A percentile compares a stretch with the other conserved stretches of the same genome.
Conservation (phyloP, 1,284 basidiomycete genomes). For the Ganoderma lucidum region DNA sequence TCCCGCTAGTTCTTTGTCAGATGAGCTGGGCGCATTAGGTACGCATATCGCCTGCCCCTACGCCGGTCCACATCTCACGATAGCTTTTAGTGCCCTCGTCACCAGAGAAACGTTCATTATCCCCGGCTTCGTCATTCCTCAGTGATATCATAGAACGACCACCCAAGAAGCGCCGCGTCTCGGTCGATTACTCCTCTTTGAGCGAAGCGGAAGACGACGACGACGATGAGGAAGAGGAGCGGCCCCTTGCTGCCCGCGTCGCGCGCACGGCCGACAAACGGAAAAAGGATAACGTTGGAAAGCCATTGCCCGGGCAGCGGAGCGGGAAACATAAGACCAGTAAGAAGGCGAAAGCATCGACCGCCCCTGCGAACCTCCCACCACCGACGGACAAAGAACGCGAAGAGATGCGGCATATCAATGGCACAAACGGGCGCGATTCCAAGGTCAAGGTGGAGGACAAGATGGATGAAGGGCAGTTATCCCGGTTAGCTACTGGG, state of each 20-base stretch:
- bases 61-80: slow-evolving; percentile 16
- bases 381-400: slow-evolving; percentile 50
- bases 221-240: slow-evolving; percentile 61
- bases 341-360: slow-evolving; percentile 67
- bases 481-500: slow-evolving; percentile 79
- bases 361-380: slow-evolving; percentile 49
- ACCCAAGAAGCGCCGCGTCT: slow-evolving; percentile 44
- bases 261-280: slow-evolving; percentile 28
- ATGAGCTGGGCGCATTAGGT: slow-evolving; percentile 44
- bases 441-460: slow-evolving; percentile 77
- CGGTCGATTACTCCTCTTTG: slow-evolving; percentile 39
- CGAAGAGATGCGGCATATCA: slow-evolving; percentile 52
- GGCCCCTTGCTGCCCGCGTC: slow-evolving; percentile 66
- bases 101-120: slow-evolving; percentile 50
- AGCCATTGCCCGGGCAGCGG: slow-evolving; percentile 43
- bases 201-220: slow-evolving; percentile 48
- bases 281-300: slow-evolving; percentile 29
- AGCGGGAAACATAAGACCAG: slow-evolving; percentile 64
- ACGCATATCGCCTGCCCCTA: slow-evolving; percentile 27
- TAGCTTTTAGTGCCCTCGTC: slow-evolving; percentile 40
- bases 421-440: slow-evolving; percentile 57
- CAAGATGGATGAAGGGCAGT: slow-evolving; percentile 76
- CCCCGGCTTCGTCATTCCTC: slow-evolving; percentile 62
- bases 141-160: slow-evolving; percentile 45
- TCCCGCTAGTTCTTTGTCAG: slow-evolving; percentile 50